Evolutionary conservation across 2,329 filamentous ascomycete species (phyloP), one percentile per base, ranked within the genome.

Genomic region (Aspergillus piperis): DNA sequence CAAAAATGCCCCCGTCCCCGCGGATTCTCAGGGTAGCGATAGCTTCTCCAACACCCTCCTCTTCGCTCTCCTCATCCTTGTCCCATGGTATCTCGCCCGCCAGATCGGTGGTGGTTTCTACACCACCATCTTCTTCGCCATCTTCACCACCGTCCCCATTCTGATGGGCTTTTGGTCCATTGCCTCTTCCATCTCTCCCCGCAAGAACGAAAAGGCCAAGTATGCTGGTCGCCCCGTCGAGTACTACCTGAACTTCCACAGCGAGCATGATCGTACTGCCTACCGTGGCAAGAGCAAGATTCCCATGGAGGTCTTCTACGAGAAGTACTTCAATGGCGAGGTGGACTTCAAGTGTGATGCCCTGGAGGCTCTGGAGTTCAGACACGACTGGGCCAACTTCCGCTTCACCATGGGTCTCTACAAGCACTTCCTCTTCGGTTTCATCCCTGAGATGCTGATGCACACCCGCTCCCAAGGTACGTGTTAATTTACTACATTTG

Each of bases 311-410:
- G 96, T 92, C 23, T 98, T 98, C 83, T 88, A 96, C 75, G 93
- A 97, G 80, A 96, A 94, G 90, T 98, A 97, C 84, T 96, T 98
- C 79, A 90, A 95, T 73, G 92, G 91, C 61, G 88, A 96, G 60
- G 92, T 96, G 65, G 92, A 96, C 70, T 94, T 97, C 84, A 98
- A 96, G 77, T 93, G 92, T 60, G 95, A 98, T 78, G 86, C 84
- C 71, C 84, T 98, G 64, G 94, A 98, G 74, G 83, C 91, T 51
- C 81, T 98, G 78, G 95, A 98, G 80, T 95, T 95, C 82, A 86
- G 95, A 73, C 94, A 98, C 76, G 95, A 99, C 78, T 98, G 95
- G 95, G 91, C 92, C 68, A 95, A 86, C 83, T 97, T 96, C 84
- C 86, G 88, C 73, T 96, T 98, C 80, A 97, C 94, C 64, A 79